phyloP scores from a whole-genome alignment of 1,284 basidiomycete species.

The Rhodotorula glutinis region DNA sequence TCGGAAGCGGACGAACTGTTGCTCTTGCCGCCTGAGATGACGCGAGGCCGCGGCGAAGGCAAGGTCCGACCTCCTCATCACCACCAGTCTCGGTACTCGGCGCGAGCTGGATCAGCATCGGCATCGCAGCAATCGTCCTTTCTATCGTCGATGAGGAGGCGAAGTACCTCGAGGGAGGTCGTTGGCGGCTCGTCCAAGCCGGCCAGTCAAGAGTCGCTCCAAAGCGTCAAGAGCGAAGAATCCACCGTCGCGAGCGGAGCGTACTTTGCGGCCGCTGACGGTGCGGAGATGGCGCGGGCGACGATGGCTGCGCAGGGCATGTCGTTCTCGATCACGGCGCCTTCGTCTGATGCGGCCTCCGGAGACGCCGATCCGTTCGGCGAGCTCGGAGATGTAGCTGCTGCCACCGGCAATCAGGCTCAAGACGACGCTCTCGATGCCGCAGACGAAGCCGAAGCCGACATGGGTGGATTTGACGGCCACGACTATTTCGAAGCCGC shows the following conservation, averaged over 20 bases:
- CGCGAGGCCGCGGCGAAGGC: conserved; percentile 25
- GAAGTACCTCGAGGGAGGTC: not conserved
- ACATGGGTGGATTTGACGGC: conserved; percentile 14
- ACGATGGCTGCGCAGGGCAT: not conserved
- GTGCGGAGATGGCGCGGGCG: not conserved
- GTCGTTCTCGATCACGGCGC: not conserved
- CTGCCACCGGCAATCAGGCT: not conserved
- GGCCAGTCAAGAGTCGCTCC: not conserved
- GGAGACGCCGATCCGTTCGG: not conserved
- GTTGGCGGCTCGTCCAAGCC: not conserved
- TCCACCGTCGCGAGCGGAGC: too few relatives aligned
- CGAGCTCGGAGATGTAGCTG: not conserved
- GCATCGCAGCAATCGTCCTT: too few relatives aligned
- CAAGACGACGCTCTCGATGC: not conserved
- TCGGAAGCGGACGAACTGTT: conserved; percentile 9
- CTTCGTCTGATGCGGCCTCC: not conserved
- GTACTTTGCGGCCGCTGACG: too few relatives aligned
- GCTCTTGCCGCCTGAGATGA: conserved; percentile 15
- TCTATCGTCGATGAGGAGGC: not conserved
- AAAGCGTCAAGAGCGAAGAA: not conserved
- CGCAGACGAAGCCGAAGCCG: not conserved
- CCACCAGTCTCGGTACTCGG: not conserved
- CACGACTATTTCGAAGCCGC: not conserved
- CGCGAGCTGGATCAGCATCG: not conserved
- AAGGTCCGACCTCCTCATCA: not conserved